Evolutionary conservation across 2,329 filamentous ascomycete species (phyloP).

Genomic region (Triangularia verruculosa): DNA sequence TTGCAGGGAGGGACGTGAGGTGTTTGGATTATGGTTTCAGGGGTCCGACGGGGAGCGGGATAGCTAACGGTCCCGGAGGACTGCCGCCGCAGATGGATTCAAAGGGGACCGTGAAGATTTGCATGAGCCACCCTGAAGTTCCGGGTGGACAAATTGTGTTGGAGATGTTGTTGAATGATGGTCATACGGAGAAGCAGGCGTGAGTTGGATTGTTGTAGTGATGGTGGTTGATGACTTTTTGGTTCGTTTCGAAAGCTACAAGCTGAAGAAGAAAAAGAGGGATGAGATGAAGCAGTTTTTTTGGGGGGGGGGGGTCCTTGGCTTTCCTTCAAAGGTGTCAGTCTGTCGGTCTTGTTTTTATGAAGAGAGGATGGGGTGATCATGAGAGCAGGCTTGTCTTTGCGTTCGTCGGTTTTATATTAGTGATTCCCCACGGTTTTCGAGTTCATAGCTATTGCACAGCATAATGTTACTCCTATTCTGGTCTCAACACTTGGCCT

Average conservation of each 20-base stretch:
- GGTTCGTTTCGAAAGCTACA: background rate
- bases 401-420: background rate
- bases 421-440: background rate
- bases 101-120: slow-evolving; percentile 83
- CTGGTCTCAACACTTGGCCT: background rate
- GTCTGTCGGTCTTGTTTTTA: background rate
- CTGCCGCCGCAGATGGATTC: slow-evolving; percentile 38
- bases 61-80: background rate
- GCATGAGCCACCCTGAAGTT: slow-evolving; percentile 89
- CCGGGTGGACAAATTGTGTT: slow-evolving; percentile 83
- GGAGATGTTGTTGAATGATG: slow-evolving; percentile 90
- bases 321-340: background rate
- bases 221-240: background rate
- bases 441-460: background rate
- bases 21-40: slow-evolving; percentile 82
- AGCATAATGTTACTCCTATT: background rate
- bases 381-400: background rate
- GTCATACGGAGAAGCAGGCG: slow-evolving; percentile 55
- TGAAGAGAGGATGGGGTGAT: background rate
- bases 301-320: background rate
- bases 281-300: background rate
- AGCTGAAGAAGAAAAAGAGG: background rate
- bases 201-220: background rate
- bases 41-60: slow-evolving; percentile 52
- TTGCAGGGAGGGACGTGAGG: slow-evolving; percentile 84